A percentile compares a stretch with the other conserved stretches of the same genome.
phyloP scores from a whole-genome alignment of 495 filamentous ascomycete genomes.

The Hyaloscypha hepaticicola region DNA sequence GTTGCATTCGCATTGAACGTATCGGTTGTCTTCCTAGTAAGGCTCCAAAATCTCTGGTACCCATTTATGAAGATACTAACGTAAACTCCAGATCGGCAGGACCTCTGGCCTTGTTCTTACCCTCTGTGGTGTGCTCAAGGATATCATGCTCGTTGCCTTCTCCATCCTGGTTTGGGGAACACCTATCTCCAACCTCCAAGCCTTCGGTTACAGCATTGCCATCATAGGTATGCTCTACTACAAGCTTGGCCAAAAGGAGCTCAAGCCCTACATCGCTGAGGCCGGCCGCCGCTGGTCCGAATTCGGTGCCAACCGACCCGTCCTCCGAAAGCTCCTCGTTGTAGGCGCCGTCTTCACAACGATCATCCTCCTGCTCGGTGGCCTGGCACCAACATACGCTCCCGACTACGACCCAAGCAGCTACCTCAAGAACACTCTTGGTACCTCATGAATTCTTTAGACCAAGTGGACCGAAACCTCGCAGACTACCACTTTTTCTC shows the following conservation, averaged over 20 bases:
- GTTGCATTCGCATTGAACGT: slow-evolving; percentile 89
- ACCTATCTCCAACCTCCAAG: slow-evolving; percentile 76
- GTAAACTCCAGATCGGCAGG: slow-evolving; percentile 77
- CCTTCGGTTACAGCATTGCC: slow-evolving; percentile 93
- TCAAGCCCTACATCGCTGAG: slow-evolving; percentile 74
- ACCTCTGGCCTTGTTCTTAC: slow-evolving; percentile 96
- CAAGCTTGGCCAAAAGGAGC: slow-evolving; percentile 85
- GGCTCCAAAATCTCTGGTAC: slow-evolving; percentile 36
- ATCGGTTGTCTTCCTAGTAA: slow-evolving; percentile 91
- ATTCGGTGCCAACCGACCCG: slow-evolving; percentile 73
- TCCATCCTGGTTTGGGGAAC: slow-evolving; percentile 91
- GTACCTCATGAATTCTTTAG: slow-evolving; percentile 3
- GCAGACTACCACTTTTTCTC: background rate
- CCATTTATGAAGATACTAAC: slow-evolving; percentile 15
- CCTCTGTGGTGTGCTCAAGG: slow-evolving; percentile 96
- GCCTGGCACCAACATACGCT: slow-evolving; percentile 48
- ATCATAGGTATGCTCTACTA: slow-evolving; percentile 92
- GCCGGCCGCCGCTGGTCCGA: slow-evolving; percentile 78
- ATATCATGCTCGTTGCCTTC: slow-evolving; percentile 87
- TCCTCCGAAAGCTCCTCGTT: slow-evolving; percentile 71
- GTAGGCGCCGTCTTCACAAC: slow-evolving; percentile 58
- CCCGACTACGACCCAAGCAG: slow-evolving; percentile 46
- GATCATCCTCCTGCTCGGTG: slow-evolving; percentile 66
- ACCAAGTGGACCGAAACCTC: background rate
- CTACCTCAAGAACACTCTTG: slow-evolving; percentile 40